Percentiles rank a stretch among this genome's conserved stretches.
phyloP scores from a whole-genome alignment of 768 basidiomycete genomes.

The Cystoderma amianthinum region DNA sequence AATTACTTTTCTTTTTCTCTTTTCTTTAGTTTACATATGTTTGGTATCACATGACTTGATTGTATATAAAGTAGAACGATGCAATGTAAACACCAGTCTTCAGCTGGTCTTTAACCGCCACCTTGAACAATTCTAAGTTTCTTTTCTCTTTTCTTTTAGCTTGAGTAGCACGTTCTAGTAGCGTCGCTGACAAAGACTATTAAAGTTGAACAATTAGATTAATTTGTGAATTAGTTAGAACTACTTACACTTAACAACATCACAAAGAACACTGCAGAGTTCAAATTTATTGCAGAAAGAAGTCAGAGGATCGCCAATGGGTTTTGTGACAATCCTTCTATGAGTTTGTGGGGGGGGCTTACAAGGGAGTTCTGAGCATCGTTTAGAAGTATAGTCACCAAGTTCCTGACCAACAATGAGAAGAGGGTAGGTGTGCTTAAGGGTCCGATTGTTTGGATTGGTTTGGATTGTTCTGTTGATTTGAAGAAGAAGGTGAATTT shows the following conservation, averaged over 20 bases:
- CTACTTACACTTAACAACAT: neutral
- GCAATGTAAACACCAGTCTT: too few species aligned
- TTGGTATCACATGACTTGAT: too few species aligned
- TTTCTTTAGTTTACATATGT: too few species aligned
- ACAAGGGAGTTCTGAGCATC: neutral
- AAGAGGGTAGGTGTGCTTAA: neutral
- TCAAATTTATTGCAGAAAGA: neutral
- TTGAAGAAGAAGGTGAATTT: neutral
- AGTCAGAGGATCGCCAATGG: neutral
- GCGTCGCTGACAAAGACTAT: too few species aligned
- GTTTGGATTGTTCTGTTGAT: neutral
- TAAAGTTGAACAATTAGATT: too few species aligned
- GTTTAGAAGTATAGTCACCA: neutral
- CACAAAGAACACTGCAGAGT: neutral
- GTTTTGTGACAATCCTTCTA: neutral
- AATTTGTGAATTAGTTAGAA: too few species aligned
- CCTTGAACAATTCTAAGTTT: too few species aligned
- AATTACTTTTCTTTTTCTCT: too few species aligned
- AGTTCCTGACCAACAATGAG: neutral
- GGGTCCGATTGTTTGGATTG: neutral
- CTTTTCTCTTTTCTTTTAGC: too few species aligned
- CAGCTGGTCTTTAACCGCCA: too few species aligned
- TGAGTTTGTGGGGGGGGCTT: neutral
- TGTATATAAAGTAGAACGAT: too few species aligned
- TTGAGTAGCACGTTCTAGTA: too few species aligned